Evolutionary conservation across 1,284 basidiomycete genomes (phyloP).

Genomic region (Irpex sp.): DNA sequence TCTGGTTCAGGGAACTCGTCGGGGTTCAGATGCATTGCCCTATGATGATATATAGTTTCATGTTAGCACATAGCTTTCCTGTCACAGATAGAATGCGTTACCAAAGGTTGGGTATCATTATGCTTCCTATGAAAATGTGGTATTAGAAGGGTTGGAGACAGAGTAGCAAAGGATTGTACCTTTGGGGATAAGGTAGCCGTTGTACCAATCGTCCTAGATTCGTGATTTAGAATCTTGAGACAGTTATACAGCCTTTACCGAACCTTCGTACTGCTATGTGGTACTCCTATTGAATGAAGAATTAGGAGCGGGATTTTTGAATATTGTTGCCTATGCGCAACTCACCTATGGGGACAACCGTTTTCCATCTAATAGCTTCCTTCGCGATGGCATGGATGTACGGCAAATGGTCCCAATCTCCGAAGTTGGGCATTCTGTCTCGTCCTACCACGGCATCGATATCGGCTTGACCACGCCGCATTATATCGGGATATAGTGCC

Average conservation of each 20-base stretch:
- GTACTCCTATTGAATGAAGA: background rate
- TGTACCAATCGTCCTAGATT: background rate
- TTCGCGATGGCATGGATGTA: constrained; percentile 24
- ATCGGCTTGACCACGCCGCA: constrained; percentile 9
- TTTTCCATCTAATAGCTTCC: constrained; percentile 18
- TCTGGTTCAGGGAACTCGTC: background rate
- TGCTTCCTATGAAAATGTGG: background rate
- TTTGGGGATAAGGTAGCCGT: background rate
- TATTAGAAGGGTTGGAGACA: background rate
- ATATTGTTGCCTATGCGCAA: background rate
- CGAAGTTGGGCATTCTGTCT: constrained; percentile 10
- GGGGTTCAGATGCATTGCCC: background rate
- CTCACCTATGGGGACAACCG: constrained; percentile 19
- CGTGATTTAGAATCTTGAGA: background rate
- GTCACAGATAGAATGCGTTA: background rate
- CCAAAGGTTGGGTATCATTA: background rate
- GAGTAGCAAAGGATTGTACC: background rate
- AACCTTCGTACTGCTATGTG: background rate
- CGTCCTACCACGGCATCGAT: constrained; percentile 13
- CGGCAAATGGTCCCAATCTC: constrained; percentile 7
- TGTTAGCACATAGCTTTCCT: background rate
- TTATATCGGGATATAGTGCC: constrained; percentile 9
- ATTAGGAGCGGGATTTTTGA: background rate
- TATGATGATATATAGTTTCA: background rate
- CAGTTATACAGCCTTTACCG: background rate